A percentile compares a stretch with the other conserved stretches of the same genome.
These are phyloP conservation scores for Verticillium nubilum DNA, from an alignment of 2,329 filamentous ascomycete species.

Conservation along the genomic window DNA sequence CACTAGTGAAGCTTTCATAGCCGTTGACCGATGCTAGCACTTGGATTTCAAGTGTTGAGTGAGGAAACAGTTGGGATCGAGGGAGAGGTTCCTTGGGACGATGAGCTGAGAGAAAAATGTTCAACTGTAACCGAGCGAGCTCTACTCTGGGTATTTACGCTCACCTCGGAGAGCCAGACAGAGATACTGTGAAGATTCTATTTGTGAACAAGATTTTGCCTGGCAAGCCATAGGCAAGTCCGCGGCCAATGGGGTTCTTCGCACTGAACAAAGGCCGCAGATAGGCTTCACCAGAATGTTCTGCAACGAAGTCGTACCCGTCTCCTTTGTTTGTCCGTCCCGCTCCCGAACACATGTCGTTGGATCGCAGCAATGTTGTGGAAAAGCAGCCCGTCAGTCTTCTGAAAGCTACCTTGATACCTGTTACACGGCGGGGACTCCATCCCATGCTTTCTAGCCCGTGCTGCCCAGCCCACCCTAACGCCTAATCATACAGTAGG, in stretches of 20 bases:
- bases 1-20: background rate
- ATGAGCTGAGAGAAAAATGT: background rate
- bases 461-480: conserved; percentile 11
- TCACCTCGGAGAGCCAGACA: background rate
- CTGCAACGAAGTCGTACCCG: background rate
- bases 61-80: background rate
- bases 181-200: background rate
- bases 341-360: background rate
- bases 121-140: background rate
- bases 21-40: background rate
- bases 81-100: background rate
- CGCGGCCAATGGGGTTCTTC: background rate
- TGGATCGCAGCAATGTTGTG: background rate
- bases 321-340: background rate
- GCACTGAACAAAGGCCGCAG: background rate
- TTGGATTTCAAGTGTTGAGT: background rate
- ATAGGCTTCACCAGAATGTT: background rate
- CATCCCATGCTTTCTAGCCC: conserved; percentile 11
- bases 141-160: background rate
- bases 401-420: background rate
- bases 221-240: background rate
- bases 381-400: background rate
- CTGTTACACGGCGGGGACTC: conserved; percentile 6
- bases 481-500: conserved; percentile 18
- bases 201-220: background rate